Base-by-base conservation (phyloP, 2,329 filamentous ascomycete species). In the Rutstroemia sp. region DNA sequence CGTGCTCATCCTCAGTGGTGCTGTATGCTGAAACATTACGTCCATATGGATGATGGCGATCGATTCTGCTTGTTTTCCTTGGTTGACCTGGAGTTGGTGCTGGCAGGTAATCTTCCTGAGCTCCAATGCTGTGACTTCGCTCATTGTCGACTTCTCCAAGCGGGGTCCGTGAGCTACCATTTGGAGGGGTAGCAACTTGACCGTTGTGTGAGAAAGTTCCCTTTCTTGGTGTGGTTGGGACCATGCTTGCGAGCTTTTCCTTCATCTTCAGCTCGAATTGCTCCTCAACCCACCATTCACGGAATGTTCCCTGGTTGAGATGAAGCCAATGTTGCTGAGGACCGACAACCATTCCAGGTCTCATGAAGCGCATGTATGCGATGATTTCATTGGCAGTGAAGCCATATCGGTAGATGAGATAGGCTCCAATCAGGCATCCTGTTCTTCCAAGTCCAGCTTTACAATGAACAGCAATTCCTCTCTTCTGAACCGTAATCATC, bases 311-410 rank as follows among this genome's bases (percentile, higher is more conserved):
- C 73, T 99, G 94, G 75, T 99, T 96, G 61, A 99, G 81, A 70
- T 99, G 94, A 54, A 99, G 81, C 94, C 94, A 99, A 74, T 99
- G 94, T 74, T 99, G 94, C 71, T 99, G 94, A 41, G 94, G 94
- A 0, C 94, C 94, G 53, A 99, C 94, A 6, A 99, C 94, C 94
- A 99, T 99, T 53, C 94, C 94, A 0, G 94, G 94, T 58, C 92
- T 83, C 92, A 97, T 97, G 75, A 99, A 99, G 59, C 92, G 86
- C 92, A 99, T 97, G 73, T 92, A 99, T 3, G 92, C 88, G 70
- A 97, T 97, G 67, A 96, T 84, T 74, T 96, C 92, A 69, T 97
- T 96, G 62, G 94, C 94, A 5, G 92, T 97, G 73, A 97, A 99
- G 57, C 90, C 94, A 72, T 97, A 88, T 63, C 92, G 85, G 77